These are phyloP conservation scores for Fraxinus nigra DNA, from an alignment of 305 asterid genomes.

Conservation along the genomic window DNA sequence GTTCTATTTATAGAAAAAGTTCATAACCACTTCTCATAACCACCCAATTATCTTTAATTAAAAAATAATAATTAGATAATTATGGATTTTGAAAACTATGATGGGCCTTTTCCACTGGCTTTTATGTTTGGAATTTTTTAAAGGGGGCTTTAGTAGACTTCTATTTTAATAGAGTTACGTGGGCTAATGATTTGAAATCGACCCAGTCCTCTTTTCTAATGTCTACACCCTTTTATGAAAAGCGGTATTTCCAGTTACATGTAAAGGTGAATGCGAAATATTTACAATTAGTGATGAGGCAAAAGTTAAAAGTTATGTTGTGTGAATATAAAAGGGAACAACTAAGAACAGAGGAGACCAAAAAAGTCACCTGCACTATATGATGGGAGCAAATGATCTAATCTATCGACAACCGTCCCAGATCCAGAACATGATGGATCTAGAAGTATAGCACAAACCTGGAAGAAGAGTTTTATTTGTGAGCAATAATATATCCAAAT, in stretches of 20 bases:
- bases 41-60: not conserved
- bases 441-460: constrained; percentile 82
- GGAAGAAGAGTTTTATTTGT: not conserved
- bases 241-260: not conserved
- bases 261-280: not conserved
- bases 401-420: constrained; percentile 81
- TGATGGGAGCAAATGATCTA: constrained; percentile 91
- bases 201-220: not conserved
- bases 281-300: not conserved
- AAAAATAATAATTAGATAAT: too few species aligned
- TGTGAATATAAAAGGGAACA: not conserved
- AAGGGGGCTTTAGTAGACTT: not conserved
- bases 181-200: not conserved
- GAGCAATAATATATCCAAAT: not conserved
- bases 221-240: not conserved
- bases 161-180: not conserved
- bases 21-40: not conserved
- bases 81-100: not conserved
- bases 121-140: not conserved
- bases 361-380: constrained; percentile 52
- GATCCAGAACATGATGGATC: constrained; percentile 99
- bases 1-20: too few species aligned
- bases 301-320: not conserved
- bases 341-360: not conserved
- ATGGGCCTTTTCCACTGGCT: not conserved